These are phyloP conservation scores for Achaetomium macrosporum DNA, from an alignment of 2,329 filamentous ascomycete genomes.

Conservation along the genomic window DNA sequence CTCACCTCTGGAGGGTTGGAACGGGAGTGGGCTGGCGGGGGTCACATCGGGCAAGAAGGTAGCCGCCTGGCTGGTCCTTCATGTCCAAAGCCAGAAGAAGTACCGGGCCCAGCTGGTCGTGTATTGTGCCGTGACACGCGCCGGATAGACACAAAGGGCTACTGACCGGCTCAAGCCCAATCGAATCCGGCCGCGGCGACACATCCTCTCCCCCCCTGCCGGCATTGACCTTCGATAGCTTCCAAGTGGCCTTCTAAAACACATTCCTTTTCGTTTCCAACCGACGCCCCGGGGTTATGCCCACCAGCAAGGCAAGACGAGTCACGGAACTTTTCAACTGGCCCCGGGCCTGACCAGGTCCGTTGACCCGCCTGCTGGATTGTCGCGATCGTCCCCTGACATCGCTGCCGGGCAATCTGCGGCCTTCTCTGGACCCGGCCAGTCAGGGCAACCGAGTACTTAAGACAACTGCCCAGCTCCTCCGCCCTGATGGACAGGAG, in stretches of 20 bases:
- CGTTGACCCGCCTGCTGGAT: constrained; percentile 25
- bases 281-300: not conserved
- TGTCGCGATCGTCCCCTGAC: constrained; percentile 20
- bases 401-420: constrained; percentile 25
- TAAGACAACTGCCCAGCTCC: constrained; percentile 16
- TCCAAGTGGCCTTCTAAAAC: constrained; percentile 21
- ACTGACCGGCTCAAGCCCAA: not conserved
- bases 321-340: constrained; percentile 15
- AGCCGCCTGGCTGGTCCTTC: constrained; percentile 13
- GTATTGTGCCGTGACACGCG: not conserved
- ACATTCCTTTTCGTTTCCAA: constrained; percentile 7
- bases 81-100: not conserved
- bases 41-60: constrained; percentile 6
- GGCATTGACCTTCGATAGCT: constrained; percentile 20
- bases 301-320: constrained; percentile 4
- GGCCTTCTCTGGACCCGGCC: constrained; percentile 15
- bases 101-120: not conserved
- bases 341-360: constrained; percentile 14
- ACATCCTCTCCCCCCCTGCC: constrained; percentile 7
- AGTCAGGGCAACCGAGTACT: constrained; percentile 18
- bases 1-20: not conserved
- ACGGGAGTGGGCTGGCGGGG: constrained; percentile 4
- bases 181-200: not conserved
- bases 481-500: constrained; percentile 16
- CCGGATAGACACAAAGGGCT: not conserved